phyloP scores from a whole-genome alignment of 2,329 filamentous ascomycete genomes.

The Diplodia scrobiculata region DNA sequence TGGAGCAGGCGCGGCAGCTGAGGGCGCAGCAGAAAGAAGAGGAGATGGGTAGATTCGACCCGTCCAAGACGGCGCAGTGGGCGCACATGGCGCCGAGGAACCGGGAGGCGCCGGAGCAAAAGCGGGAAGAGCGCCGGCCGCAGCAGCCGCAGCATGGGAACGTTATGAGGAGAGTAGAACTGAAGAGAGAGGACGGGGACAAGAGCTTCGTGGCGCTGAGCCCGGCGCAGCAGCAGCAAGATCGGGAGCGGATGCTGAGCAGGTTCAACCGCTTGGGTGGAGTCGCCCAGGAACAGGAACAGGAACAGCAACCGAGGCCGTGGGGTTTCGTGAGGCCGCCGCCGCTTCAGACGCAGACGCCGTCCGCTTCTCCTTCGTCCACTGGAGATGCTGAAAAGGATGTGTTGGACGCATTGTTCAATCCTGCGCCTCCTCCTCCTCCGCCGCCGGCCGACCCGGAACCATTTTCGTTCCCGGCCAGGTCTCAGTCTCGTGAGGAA shows the following conservation, averaged over 20 bases:
- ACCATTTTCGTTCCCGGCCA: neutral
- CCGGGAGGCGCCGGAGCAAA: neutral
- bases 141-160: neutral
- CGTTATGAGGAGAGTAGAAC: neutral
- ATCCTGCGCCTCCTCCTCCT: too few species aligned
- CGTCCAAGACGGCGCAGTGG: neutral
- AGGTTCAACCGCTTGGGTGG: neutral
- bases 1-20: neutral
- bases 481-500: neutral
- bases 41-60: slow-evolving; percentile 7
- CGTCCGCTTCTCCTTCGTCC: neutral
- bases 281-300: neutral
- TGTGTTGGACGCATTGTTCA: neutral
- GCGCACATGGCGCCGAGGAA: slow-evolving; percentile 10
- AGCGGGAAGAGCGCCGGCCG: neutral
- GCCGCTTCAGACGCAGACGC: neutral
- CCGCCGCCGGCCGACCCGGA: neutral
- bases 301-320: neutral
- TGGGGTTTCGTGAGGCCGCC: neutral
- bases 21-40: neutral
- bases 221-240: neutral
- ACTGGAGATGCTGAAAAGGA: neutral
- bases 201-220: slow-evolving; percentile 7
- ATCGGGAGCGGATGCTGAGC: neutral
- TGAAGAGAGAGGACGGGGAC: neutral